Conservation (phyloP, 495 filamentous ascomycete species). For the Amniculicola lignicola region DNA sequence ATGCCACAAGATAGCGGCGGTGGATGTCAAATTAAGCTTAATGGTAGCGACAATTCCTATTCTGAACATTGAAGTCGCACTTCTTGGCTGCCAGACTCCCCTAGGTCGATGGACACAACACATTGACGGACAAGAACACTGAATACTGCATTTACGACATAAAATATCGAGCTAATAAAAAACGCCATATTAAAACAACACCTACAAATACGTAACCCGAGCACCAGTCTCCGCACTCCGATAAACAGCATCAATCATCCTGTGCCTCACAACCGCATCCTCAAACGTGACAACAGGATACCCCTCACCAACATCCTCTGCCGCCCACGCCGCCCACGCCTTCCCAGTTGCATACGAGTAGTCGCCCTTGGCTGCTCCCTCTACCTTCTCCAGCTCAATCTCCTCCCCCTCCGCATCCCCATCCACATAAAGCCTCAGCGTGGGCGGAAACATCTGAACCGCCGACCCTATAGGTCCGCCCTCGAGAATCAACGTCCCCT, state of each 20-base stretch:
- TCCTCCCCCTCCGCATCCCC: slow-evolving; percentile 37
- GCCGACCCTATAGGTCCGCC: slow-evolving; percentile 15
- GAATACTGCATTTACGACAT: too few relatives aligned
- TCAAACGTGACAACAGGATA: slow-evolving; percentile 46
- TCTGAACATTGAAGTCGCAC: too few relatives aligned
- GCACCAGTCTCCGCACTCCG: slow-evolving; percentile 23
- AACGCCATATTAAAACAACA: too few relatives aligned
- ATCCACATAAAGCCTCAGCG: slow-evolving; percentile 33
- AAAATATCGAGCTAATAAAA: too few relatives aligned
- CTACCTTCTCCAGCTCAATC: slow-evolving; percentile 44
- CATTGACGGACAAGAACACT: too few relatives aligned
- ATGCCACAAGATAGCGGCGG: too few relatives aligned
- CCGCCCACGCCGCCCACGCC: slow-evolving; percentile 52
- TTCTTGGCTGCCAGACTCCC: too few relatives aligned
- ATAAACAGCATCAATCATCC: slow-evolving; percentile 36
- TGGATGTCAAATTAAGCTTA: too few relatives aligned
- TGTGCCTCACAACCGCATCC: slow-evolving; percentile 45
- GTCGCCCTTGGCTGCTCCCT: background rate
- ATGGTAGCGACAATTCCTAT: too few relatives aligned
- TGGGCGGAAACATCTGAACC: slow-evolving; percentile 39
- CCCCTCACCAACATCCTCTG: slow-evolving; percentile 30
- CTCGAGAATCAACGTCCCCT: slow-evolving; percentile 22
- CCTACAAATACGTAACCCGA: slow-evolving; percentile 22
- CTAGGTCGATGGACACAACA: too few relatives aligned
- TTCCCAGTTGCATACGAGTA: slow-evolving; percentile 46